Evolutionary conservation across 2,329 filamentous ascomycete species (phyloP).

Genomic region (Chrysoporthe puriensis): DNA sequence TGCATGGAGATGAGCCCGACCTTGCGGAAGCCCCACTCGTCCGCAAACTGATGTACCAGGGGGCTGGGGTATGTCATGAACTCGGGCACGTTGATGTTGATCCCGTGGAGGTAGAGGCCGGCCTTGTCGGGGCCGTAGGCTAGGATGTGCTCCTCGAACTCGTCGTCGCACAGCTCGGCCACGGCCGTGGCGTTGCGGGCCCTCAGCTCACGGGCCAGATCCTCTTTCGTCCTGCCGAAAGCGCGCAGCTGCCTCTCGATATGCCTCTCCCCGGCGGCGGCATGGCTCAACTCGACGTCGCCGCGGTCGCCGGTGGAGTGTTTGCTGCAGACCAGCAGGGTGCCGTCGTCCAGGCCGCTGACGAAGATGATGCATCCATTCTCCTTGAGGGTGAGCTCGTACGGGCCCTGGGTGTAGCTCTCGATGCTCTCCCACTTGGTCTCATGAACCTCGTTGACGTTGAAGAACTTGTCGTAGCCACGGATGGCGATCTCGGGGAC

Average conservation of each 20-base stretch:
- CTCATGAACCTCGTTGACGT: constrained; percentile 77
- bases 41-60: constrained; percentile 87
- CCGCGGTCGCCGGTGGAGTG: constrained; percentile 86
- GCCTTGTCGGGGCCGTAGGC: constrained; percentile 82
- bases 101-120: constrained; percentile 91
- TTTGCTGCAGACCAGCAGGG: constrained; percentile 96
- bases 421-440: constrained; percentile 85
- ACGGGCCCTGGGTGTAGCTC: constrained; percentile 77
- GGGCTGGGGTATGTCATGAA: constrained; percentile 85
- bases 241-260: constrained; percentile 77
- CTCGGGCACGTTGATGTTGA: constrained; percentile 92
- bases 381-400: constrained; percentile 95
- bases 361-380: constrained; percentile 99
- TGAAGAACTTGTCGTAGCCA: constrained; percentile 99
- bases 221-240: constrained; percentile 76
- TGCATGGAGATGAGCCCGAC: constrained; percentile 79
- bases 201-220: constrained; percentile 77
- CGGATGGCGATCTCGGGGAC: constrained; percentile 79
- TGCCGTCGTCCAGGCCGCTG: constrained; percentile 85
- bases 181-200: constrained; percentile 90
- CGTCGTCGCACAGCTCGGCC: constrained; percentile 93
- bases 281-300: constrained; percentile 78
- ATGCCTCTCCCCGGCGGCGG: constrained; percentile 79
- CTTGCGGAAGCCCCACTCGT: constrained; percentile 92
- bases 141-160: constrained; percentile 95